These are phyloP conservation scores for Kwoniella pini DNA, from an alignment of 768 basidiomycete genomes.

Conservation along the genomic window DNA sequence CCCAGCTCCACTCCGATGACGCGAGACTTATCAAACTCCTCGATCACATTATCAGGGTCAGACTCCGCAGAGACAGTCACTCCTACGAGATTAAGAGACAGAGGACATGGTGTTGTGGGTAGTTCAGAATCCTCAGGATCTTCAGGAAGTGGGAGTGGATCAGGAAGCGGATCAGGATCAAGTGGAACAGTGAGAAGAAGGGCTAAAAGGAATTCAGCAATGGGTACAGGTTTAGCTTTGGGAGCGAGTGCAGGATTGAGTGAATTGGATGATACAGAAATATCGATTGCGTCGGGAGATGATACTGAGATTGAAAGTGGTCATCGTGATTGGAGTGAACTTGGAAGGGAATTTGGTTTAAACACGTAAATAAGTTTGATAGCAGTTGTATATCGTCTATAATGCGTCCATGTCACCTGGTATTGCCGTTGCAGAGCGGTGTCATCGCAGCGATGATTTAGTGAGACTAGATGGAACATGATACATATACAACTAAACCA, in stretches of 20 bases:
- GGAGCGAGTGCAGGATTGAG: not conserved
- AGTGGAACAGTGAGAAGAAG: too few relatives aligned
- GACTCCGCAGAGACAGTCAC: conserved; percentile 14
- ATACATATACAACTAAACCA: too few relatives aligned
- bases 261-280: not conserved
- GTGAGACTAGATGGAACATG: too few relatives aligned
- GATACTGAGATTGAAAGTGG: not conserved
- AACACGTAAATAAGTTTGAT: not conserved
- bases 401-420: too few relatives aligned
- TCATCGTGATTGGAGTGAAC: not conserved
- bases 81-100: conserved; percentile 4
- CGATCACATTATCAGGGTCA: conserved; percentile 3
- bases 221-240: not conserved
- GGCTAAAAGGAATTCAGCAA: not conserved
- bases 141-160: not conserved
- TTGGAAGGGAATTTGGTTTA: conserved; percentile 10
- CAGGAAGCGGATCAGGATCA: not conserved
- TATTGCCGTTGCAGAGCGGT: too few relatives aligned
- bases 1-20: conserved; percentile 1
- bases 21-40: not conserved
- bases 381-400: not conserved
- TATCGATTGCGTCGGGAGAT: not conserved
- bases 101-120: conserved; percentile 1
- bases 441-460: too few relatives aligned
- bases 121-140: not conserved